Base-by-base conservation (phyloP, 352 stramenopile genomes). In the Phytophthora quininea region DNA sequence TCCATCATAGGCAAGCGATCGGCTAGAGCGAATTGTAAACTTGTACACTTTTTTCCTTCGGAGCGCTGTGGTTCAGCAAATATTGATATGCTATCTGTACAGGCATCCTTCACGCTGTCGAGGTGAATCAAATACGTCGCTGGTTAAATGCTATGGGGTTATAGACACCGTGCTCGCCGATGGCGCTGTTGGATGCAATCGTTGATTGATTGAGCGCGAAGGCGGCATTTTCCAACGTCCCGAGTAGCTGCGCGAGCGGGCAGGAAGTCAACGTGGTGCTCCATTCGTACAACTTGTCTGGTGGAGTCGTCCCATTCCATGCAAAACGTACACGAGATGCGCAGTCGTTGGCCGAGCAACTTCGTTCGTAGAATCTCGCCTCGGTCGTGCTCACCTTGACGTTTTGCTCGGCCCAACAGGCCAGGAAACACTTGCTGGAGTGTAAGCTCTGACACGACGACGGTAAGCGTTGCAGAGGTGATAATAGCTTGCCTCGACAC, bases 301-400 rank as follows among this genome's bases (percentile, higher is more conserved):
- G n/a, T 65, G 11, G n/a, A 4, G 40, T 56, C 31, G 27, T 69
- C 48, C 59, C 59, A 73, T n/a, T 70, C 58, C 19, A 76, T 65
- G n/a, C 47, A 35, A 29, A 73, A 29, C 3, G 46, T 55, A 8
- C 47, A 69, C 27, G 65, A 48, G 35, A 73, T 32, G 45, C 49
- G 24, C 12, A 73, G 35, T 15, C 53, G 59, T 33, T 61, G 59
- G 5, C 47, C 59, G 6, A 73, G 32, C 42, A 73, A 8, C 24
- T 61, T 66, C 8, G 42, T 38, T 30, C 64, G 42, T 27, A 76
- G 10, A 1, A 54, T 4, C 6, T 30, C 27, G 9, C 3, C 7
- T 15, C 47, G 56, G 45, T 42, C 19, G 2, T 52, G 35, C 35
- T 67, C 15, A 10, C n/a, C 49, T 10, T 32, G 46, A 32, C 48